A percentile compares a stretch with the other conserved stretches of the same genome.
phyloP scores from a whole-genome alignment of 2,329 filamentous ascomycete genomes.

The Neospermospora avenae region DNA sequence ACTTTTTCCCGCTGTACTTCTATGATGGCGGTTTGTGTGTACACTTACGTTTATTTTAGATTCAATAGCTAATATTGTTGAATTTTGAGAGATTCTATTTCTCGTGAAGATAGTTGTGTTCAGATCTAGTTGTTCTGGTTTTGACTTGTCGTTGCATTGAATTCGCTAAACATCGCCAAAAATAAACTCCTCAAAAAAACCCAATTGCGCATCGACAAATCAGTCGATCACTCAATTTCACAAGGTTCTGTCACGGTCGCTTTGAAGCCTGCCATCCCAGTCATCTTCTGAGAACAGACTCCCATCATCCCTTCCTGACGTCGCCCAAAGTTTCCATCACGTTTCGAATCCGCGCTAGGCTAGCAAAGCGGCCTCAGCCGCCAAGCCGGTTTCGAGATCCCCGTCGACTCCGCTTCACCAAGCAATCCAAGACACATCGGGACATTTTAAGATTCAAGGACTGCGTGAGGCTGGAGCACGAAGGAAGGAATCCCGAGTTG shows the following conservation, averaged over 20 bases:
- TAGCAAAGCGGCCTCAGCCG: not conserved
- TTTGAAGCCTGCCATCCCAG: not conserved
- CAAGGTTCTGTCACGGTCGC: not conserved
- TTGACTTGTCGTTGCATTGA: not conserved
- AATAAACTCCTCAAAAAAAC: not conserved
- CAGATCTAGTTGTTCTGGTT: not conserved
- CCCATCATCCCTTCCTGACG: not conserved
- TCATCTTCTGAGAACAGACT: not conserved
- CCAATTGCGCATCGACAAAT: not conserved
- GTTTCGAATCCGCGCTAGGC: not conserved
- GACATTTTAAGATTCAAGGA: not conserved
- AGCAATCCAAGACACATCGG: not conserved
- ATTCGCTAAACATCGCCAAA: too few species aligned
- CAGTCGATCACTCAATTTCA: not conserved
- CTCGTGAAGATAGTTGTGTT: not conserved
- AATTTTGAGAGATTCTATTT: not conserved
- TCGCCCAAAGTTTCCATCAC: slow-evolving; percentile 3
- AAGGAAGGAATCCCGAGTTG: not conserved
- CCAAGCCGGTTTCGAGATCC: slow-evolving; percentile 4
- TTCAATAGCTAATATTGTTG: not conserved
- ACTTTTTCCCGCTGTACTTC: not conserved
- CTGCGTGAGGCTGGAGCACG: not conserved
- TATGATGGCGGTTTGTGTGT: slow-evolving; percentile 4
- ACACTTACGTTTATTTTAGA: not conserved
- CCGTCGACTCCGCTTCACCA: not conserved